Evolutionary conservation across 805 yeast species (phyloP).

Genomic region (Ogataea angusta): DNA sequence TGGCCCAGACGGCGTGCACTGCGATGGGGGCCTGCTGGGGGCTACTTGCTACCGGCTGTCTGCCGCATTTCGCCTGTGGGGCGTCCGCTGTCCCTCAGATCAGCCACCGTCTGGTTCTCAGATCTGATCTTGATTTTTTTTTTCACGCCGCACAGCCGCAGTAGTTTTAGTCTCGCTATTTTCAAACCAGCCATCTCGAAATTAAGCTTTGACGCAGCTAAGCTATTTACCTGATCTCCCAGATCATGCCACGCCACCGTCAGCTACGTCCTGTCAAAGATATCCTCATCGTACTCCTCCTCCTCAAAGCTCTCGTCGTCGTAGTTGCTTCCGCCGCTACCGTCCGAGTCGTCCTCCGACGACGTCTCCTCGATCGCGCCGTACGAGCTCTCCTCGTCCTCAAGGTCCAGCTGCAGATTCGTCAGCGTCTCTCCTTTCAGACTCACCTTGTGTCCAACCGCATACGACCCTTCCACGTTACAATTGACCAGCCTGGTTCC

Average conservation of each 20-base stretch:
- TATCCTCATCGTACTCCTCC: constrained; percentile 43
- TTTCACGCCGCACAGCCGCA: constrained; percentile 7
- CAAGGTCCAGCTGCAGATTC: constrained; percentile 34
- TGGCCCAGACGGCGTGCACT: no score
- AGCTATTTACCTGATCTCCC: background rate
- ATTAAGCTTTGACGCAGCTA: background rate
- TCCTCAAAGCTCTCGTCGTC: constrained; percentile 64
- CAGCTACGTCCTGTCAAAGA: constrained; percentile 27
- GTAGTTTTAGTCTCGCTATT: background rate
- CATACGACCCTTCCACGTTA: constrained; percentile 78
- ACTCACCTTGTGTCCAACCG: constrained; percentile 53
- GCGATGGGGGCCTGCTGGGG: no score
- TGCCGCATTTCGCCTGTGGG: no score
- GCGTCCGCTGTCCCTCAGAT: background rate
- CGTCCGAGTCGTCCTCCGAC: constrained; percentile 44
- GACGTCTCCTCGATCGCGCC: constrained; percentile 31
- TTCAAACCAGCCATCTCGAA: constrained; percentile 9
- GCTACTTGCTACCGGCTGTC: no score
- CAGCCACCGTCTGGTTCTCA: background rate
- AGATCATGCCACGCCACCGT: no score
- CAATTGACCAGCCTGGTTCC: constrained; percentile 73
- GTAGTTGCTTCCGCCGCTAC: constrained; percentile 45
- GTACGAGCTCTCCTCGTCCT: constrained; percentile 19
- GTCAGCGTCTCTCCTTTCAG: constrained; percentile 40
- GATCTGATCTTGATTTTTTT: background rate